phyloP scores from a whole-genome alignment of 345 rosid genomes.

The Eucalyptus victrix region DNA sequence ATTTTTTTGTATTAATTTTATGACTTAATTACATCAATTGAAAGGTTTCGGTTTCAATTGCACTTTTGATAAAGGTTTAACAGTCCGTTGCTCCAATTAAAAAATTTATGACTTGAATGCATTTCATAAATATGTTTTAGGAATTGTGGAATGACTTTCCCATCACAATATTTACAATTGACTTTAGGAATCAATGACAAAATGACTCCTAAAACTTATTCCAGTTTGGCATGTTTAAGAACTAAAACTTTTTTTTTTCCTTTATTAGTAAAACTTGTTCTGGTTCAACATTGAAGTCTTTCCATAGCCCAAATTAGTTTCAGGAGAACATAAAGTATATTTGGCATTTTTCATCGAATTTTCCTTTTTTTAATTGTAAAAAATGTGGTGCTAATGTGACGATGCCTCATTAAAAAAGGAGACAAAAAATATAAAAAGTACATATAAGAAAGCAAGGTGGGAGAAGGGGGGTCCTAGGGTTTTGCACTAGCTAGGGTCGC shows the following conservation, averaged over 20 bases:
- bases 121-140: no score
- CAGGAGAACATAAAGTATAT: not conserved
- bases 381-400: not conserved
- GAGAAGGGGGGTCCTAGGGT: no score
- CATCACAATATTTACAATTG: no score
- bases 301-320: not conserved
- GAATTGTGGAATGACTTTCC: no score
- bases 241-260: not conserved
- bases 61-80: not conserved
- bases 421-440: no score
- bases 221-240: not conserved
- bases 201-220: not conserved
- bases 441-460: not conserved
- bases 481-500: accelerated
- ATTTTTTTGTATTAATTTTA: not conserved
- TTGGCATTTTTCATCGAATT: no score
- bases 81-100: accelerated
- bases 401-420: not conserved
- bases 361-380: no score
- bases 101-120: no score
- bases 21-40: accelerated
- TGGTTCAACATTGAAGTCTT: not conserved
- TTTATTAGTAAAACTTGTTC: not conserved
- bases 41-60: accelerated
- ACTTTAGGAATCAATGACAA: no score